These are phyloP conservation scores for Cryphonectria radicalis DNA, from an alignment of 2,329 filamentous ascomycete genomes.

Conservation along the genomic window DNA sequence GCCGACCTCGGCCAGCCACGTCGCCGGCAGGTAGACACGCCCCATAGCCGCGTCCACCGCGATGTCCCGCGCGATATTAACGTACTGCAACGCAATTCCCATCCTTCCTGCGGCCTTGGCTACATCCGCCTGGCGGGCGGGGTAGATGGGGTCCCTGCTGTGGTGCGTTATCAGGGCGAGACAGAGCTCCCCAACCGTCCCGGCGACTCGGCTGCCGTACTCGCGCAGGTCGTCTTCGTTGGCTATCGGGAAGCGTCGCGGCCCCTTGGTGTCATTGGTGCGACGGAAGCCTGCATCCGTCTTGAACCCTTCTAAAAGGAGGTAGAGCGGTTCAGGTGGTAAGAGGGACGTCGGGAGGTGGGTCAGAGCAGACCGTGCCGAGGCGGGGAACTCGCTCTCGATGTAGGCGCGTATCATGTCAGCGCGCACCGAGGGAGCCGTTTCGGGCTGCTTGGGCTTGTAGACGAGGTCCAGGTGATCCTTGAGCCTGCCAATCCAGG, in stretches of 20 bases:
- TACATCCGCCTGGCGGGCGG: slow-evolving; percentile 46
- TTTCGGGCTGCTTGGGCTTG: slow-evolving; percentile 34
- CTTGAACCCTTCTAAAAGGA: slow-evolving; percentile 69
- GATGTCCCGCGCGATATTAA: slow-evolving; percentile 79
- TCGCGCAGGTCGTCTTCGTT: slow-evolving; percentile 61
- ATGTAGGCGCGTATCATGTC: slow-evolving; percentile 41
- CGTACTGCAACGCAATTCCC: slow-evolving; percentile 76
- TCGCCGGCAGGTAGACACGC: slow-evolving; percentile 69
- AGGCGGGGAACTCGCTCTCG: slow-evolving; percentile 54
- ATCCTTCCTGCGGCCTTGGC: slow-evolving; percentile 64
- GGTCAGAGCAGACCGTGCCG: slow-evolving; percentile 57
- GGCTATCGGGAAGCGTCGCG: slow-evolving; percentile 57
- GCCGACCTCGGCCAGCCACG: slow-evolving; percentile 64
- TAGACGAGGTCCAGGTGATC: slow-evolving; percentile 62
- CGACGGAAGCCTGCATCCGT: slow-evolving; percentile 64
- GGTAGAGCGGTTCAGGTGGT: slow-evolving; percentile 62
- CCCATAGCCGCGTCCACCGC: slow-evolving; percentile 65
- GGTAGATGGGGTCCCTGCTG: slow-evolving; percentile 39
- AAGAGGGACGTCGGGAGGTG: slow-evolving; percentile 63
- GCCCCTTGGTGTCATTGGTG: background rate
- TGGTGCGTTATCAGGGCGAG: slow-evolving; percentile 69
- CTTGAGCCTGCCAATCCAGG: slow-evolving; percentile 63
- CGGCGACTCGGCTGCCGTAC: slow-evolving; percentile 71
- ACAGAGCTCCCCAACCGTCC: slow-evolving; percentile 72
- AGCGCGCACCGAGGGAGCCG: slow-evolving; percentile 31